A percentile compares a stretch with the other conserved stretches of the same genome.
phyloP scores from a whole-genome alignment of 2,329 filamentous ascomycete species.

The Gremmenia infestans region DNA sequence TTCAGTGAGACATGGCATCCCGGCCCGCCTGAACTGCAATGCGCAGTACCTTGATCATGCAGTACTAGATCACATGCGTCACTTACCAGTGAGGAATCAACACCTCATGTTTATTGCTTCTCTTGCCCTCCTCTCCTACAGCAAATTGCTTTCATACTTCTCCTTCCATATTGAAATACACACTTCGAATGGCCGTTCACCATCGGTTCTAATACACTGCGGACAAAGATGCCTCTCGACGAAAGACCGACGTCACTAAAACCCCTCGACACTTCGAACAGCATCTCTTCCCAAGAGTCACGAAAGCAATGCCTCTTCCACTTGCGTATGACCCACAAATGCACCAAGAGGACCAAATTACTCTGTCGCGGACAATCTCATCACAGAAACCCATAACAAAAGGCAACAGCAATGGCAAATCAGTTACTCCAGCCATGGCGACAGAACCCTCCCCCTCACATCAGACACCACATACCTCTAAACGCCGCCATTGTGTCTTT shows the following conservation, averaged over 20 bases:
- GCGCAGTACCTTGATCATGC: background rate
- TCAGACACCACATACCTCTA: slow-evolving; percentile 20
- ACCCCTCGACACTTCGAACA: background rate
- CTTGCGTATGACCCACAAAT: slow-evolving; percentile 29
- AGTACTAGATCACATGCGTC: slow-evolving; percentile 7
- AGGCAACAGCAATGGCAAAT: slow-evolving; percentile 11
- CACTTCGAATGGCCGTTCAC: background rate
- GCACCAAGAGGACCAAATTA: slow-evolving; percentile 26
- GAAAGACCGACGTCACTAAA: slow-evolving; percentile 15
- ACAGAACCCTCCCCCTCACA: slow-evolving; percentile 10
- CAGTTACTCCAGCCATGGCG: slow-evolving; percentile 12
- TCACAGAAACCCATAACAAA: slow-evolving; percentile 16
- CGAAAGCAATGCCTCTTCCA: slow-evolving; percentile 9
- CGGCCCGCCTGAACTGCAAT: background rate
- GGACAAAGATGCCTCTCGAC: slow-evolving; percentile 5
- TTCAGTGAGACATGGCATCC: slow-evolving; percentile 2
- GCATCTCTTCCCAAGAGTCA: background rate
- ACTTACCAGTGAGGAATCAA: background rate
- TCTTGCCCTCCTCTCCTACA: background rate
- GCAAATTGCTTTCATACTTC: background rate
- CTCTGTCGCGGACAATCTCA: slow-evolving; percentile 25
- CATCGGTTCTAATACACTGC: background rate
- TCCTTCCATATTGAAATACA: too few species aligned
- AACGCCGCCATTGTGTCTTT: slow-evolving; percentile 56
- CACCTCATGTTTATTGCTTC: background rate